A percentile compares a stretch with the other conserved stretches of the same genome.
Evolutionary conservation across 805 yeast species (phyloP).

Genomic region (Metschnikowia matae): DNA sequence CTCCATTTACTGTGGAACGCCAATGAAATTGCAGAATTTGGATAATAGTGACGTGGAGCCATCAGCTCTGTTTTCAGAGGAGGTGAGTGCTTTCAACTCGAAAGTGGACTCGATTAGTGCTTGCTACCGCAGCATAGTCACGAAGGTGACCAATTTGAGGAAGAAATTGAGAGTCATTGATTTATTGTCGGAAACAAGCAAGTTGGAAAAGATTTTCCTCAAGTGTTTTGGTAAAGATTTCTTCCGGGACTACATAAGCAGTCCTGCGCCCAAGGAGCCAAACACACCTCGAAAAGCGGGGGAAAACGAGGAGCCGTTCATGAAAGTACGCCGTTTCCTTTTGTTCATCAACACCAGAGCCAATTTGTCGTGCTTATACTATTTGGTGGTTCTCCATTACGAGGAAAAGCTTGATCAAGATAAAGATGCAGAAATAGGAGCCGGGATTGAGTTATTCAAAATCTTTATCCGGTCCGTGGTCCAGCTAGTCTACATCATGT

Average conservation of each 20-base stretch:
- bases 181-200: conserved; percentile 32
- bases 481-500: conserved; percentile 40
- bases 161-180: conserved; percentile 33
- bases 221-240: conserved; percentile 40
- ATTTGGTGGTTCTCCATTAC: conserved; percentile 38
- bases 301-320: conserved; percentile 23
- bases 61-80: conserved; percentile 6
- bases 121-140: conserved; percentile 28
- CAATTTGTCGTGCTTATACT: conserved; percentile 38
- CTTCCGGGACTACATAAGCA: conserved; percentile 35
- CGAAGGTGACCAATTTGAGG: conserved; percentile 24
- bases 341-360: conserved; percentile 37
- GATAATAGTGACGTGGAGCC: conserved; percentile 31
- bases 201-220: conserved; percentile 32
- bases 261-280: conserved; percentile 23
- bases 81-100: conserved; percentile 8
- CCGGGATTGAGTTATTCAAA: conserved; percentile 41
- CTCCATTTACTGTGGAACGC: conserved; percentile 32
- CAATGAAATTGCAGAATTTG: conserved; percentile 24
- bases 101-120: conserved; percentile 19
- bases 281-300: conserved; percentile 6
- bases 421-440: conserved; percentile 27
- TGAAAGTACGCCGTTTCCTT: conserved; percentile 35
- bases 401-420: conserved; percentile 30
- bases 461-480: conserved; percentile 39